Conservation (phyloP, 2,329 filamentous ascomycete species). For the Elsinoe arachidis region DNA sequence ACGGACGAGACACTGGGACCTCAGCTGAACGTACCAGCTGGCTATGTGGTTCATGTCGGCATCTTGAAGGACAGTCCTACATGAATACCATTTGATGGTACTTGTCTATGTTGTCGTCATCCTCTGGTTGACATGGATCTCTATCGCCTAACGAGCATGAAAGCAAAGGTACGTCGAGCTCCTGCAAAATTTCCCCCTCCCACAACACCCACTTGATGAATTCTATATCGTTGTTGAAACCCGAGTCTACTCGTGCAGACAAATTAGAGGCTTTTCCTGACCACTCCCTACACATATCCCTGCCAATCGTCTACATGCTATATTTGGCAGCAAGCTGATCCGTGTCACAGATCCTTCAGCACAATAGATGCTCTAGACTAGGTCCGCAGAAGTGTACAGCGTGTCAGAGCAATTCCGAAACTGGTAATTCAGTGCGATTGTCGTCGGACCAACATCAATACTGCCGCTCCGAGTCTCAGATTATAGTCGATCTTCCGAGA, state of each 20-base stretch:
- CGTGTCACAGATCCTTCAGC: not conserved
- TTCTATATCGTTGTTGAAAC: conserved; percentile 15
- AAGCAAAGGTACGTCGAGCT: not conserved
- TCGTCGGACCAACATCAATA: not conserved
- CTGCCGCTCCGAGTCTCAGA: not conserved
- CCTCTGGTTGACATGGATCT: not conserved
- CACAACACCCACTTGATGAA: conserved; percentile 8
- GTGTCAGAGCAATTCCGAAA: no score
- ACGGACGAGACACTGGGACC: conserved; percentile 53
- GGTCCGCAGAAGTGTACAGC: no score
- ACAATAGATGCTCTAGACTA: not conserved
- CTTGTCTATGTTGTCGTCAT: not conserved
- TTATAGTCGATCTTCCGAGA: conserved; percentile 4
- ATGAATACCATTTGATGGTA: not conserved
- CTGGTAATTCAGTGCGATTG: not conserved
- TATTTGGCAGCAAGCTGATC: conserved; percentile 1
- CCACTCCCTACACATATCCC: not conserved
- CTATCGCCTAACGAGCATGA: not conserved
- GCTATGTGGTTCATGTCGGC: conserved; percentile 77
- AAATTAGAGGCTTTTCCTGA: conserved; percentile 15
- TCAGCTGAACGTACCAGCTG: conserved; percentile 54
- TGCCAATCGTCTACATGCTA: not conserved
- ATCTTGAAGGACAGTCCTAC: conserved; percentile 37
- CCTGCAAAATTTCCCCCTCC: not conserved
- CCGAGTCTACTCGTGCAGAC: conserved; percentile 14